phyloP scores from a whole-genome alignment of 2,329 filamentous ascomycete species.

The Colletotrichum navitas region DNA sequence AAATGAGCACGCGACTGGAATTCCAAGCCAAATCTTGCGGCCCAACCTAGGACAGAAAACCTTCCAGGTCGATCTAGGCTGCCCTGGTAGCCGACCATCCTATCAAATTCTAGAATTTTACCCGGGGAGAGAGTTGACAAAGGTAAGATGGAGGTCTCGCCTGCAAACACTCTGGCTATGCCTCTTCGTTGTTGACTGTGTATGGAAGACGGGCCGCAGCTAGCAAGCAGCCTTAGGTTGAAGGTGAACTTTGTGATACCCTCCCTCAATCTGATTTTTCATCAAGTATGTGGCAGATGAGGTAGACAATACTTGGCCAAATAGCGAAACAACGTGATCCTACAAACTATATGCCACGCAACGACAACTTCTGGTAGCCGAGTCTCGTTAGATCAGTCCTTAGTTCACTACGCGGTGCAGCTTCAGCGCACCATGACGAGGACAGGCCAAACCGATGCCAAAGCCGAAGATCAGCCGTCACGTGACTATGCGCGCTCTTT shows the following conservation, averaged over 20 bases:
- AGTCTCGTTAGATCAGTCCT: background rate
- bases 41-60: background rate
- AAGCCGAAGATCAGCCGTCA: conserved; percentile 7
- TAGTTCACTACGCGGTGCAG: background rate
- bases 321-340: background rate
- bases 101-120: conserved; percentile 5
- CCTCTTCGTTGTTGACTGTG: background rate
- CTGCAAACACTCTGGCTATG: background rate
- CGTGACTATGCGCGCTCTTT: conserved; percentile 19
- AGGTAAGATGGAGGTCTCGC: background rate
- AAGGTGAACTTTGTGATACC: background rate
- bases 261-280: background rate
- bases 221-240: background rate
- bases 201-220: background rate
- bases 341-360: background rate
- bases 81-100: background rate
- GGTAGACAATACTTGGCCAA: background rate
- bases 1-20: conserved; percentile 19
- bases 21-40: background rate
- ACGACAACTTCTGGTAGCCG: background rate
- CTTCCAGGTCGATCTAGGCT: background rate
- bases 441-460: background rate
- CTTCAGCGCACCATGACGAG: background rate
- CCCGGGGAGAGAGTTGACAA: background rate
- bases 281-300: background rate